Conservation (phyloP, 2,329 filamentous ascomycete genomes). For the Colletotrichum sp. region DNA sequence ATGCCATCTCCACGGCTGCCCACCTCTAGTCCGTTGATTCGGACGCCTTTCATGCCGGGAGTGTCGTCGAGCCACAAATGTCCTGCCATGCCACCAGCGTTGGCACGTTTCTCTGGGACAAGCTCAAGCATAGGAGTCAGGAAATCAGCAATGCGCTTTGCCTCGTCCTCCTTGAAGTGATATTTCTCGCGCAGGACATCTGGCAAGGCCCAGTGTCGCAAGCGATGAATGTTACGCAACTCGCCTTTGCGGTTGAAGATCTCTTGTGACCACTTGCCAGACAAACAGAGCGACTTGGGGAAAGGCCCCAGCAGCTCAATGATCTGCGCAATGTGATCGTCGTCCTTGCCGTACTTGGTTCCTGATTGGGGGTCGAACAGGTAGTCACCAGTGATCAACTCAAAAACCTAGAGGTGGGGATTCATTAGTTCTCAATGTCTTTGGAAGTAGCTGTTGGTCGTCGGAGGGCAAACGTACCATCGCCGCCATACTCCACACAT, state of each 20-base stretch:
- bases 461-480: constrained; percentile 73
- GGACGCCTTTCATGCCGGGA: constrained; percentile 83
- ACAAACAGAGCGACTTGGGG: constrained; percentile 88
- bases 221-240: constrained; percentile 93
- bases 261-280: constrained; percentile 97
- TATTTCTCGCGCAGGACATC: constrained; percentile 97
- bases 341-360: constrained; percentile 98
- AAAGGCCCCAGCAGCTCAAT: constrained; percentile 95
- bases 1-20: constrained; percentile 90
- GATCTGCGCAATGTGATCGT: constrained; percentile 98
- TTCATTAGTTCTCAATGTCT: background rate
- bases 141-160: constrained; percentile 79
- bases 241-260: constrained; percentile 99
- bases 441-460: background rate
- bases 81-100: constrained; percentile 93
- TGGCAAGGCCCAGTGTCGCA: constrained; percentile 93
- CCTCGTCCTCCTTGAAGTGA: constrained; percentile 86
- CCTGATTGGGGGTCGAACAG: constrained; percentile 98
- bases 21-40: constrained; percentile 74
- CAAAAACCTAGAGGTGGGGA: constrained; percentile 73
- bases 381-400: constrained; percentile 97
- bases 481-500: constrained; percentile 99
- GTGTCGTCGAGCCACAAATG: constrained; percentile 85
- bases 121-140: constrained; percentile 90
- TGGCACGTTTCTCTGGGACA: constrained; percentile 85